Evolutionary conservation across 371 early-diverging fungal genomes (phyloP), one percentile per base, ranked within the genome.

Genomic region (Mucor indicus): DNA sequence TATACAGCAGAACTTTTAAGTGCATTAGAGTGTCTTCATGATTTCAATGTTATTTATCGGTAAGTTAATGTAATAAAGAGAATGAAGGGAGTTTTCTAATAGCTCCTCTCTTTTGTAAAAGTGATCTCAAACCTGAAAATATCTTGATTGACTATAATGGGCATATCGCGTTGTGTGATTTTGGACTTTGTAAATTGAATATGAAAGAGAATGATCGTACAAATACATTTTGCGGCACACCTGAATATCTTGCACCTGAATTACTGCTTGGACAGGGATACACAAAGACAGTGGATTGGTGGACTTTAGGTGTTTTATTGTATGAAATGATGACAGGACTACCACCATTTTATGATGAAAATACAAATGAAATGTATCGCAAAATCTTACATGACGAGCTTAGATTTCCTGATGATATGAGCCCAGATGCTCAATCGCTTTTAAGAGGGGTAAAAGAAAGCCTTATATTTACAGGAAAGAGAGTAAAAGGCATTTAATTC

Each of bases 201-300:
- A 90, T 99, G 83, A 94, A 90, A 17, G 95, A 95, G 48, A 90
- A 91, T 53, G 85, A 89, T 30, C 85, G 84, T 6, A 98, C 98
- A 31, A 90, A 85, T 63, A 98, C 98, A 0, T 95, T 99, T 70
- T 98, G 98, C 65, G 99, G 99, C 24, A 99, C 99, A 21, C 99
- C 99, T 10, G 99, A 99, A 68, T 99, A 95, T 65, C 88, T 99
- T 64, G 98, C 99, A 7, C 99, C 99, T 3, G 99, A 99, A 64
- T 62, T 98, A 29, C 68, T 99, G 19, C 55, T 87, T 20, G 93
- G 92, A 25, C 83, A 95, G 50, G 95, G 95, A 37, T 98, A 98
- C 75, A 94, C 95, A 19, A 93, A 90, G 63, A 75, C 82, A 3
- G 96, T 95, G 4, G 99, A 99, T 69, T 95, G 98, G 94, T 99